Conservation (phyloP, 228 moss, liverwort and hornwort genomes). For the Sphagnum fallax region DNA sequence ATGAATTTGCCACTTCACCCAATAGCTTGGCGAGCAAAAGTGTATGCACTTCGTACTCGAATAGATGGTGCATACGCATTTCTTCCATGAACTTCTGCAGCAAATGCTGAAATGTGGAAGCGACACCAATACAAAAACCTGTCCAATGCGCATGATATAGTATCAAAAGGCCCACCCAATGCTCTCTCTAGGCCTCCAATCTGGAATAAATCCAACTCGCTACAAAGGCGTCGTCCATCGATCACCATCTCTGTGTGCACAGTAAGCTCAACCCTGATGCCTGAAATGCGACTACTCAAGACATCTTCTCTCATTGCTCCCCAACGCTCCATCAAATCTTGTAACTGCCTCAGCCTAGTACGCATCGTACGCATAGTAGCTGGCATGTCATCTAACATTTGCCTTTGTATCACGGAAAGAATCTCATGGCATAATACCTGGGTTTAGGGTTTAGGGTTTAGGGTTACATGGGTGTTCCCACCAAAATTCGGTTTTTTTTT, state of each 20-base stretch:
- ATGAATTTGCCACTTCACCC: not conserved
- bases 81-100: not conserved
- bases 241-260: not conserved
- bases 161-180: not conserved
- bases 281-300: not conserved
- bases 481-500: too few relatives aligned
- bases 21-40: not conserved
- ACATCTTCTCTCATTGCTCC: not conserved
- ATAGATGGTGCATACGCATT: not conserved
- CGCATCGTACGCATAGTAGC: not conserved
- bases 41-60: not conserved
- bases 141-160: not conserved
- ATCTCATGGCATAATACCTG: not conserved
- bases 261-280: not conserved
- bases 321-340: not conserved
- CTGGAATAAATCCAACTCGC: not conserved
- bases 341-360: not conserved
- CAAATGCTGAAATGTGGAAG: not conserved
- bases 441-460: too few relatives aligned
- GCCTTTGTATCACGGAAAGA: conserved; percentile 4
- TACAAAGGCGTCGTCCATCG: not conserved
- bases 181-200: not conserved
- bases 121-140: not conserved
- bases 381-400: conserved; percentile 2
- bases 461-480: too few relatives aligned